phyloP scores from a whole-genome alignment of 805 yeast species.

The Schwanniomyces yamadae region DNA sequence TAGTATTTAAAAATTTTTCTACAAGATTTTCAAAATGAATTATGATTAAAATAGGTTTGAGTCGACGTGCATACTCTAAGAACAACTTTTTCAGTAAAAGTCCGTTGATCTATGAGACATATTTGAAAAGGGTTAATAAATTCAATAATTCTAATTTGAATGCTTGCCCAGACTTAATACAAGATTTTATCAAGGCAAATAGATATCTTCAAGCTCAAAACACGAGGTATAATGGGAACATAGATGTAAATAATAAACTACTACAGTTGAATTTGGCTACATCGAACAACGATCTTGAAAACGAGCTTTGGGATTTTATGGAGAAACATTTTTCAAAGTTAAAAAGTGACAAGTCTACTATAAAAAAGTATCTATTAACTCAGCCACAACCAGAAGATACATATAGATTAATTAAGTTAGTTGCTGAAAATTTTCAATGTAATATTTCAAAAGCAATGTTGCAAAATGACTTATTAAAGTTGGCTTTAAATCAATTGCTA shows the following conservation, averaged over 20 bases:
- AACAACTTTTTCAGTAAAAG: slow-evolving; percentile 10
- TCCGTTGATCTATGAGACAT: slow-evolving; percentile 30
- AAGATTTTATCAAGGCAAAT: slow-evolving; percentile 24
- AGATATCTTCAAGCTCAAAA: slow-evolving; percentile 17
- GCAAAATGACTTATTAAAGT: slow-evolving; percentile 9
- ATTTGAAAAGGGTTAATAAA: slow-evolving; percentile 14
- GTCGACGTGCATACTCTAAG: not conserved
- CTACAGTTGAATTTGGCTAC: slow-evolving; percentile 14
- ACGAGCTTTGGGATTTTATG: slow-evolving; percentile 11
- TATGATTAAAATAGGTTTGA: slow-evolving; percentile 1
- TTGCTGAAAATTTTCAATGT: slow-evolving; percentile 7
- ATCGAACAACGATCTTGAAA: slow-evolving; percentile 15
- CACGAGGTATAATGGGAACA: not conserved
- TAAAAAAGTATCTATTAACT: slow-evolving; percentile 16
- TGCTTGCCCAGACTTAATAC: slow-evolving; percentile 6
- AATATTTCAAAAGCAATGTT: not conserved
- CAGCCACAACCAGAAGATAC: slow-evolving; percentile 18
- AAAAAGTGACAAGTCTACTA: slow-evolving; percentile 1
- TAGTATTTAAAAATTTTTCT: too few species aligned
- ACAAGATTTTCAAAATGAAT: not conserved
- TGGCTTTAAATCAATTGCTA: slow-evolving; percentile 18
- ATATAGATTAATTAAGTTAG: slow-evolving; percentile 9
- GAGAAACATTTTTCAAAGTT: not conserved
- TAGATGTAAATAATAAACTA: slow-evolving; percentile 6
- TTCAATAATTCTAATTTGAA: slow-evolving; percentile 3